Conservation (phyloP, 2,329 filamentous ascomycete species). For the Chaetomiaceae sp. region DNA sequence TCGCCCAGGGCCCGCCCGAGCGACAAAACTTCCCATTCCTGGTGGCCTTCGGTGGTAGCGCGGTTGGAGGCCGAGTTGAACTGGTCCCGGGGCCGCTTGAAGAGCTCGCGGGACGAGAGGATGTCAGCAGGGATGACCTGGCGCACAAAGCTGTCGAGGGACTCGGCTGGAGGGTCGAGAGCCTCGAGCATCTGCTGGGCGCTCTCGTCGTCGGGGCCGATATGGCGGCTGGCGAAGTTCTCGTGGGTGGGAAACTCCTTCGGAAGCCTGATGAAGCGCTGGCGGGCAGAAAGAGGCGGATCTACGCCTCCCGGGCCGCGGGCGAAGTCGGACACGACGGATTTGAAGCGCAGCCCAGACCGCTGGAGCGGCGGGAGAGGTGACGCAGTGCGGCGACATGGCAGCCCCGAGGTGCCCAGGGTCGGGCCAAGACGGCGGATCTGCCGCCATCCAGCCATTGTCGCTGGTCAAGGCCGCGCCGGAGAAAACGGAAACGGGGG, state of each 20-base stretch:
- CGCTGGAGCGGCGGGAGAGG: not conserved
- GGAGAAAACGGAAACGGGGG: no score
- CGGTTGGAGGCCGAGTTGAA: slow-evolving; percentile 33
- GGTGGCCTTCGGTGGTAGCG: slow-evolving; percentile 37
- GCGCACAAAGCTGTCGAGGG: slow-evolving; percentile 74
- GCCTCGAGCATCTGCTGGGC: slow-evolving; percentile 72
- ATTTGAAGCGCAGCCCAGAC: not conserved
- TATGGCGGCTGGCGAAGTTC: slow-evolving; percentile 75
- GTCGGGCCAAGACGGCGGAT: slow-evolving; percentile 20
- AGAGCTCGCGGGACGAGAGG: slow-evolving; percentile 59
- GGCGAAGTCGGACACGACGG: not conserved
- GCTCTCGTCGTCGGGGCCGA: slow-evolving; percentile 69
- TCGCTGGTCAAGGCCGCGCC: no score
- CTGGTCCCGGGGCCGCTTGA: slow-evolving; percentile 42
- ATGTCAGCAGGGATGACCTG: slow-evolving; percentile 80
- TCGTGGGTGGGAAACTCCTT: slow-evolving; percentile 37
- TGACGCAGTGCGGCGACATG: slow-evolving; percentile 12
- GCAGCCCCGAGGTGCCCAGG: slow-evolving; percentile 16
- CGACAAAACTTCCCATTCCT: slow-evolving; percentile 55
- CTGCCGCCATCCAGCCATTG: slow-evolving; percentile 19
- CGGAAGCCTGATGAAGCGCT: slow-evolving; percentile 14
- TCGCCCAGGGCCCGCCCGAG: slow-evolving; percentile 31
- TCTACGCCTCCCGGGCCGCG: slow-evolving; percentile 2
- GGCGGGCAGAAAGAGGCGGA: not conserved
- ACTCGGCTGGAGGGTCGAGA: slow-evolving; percentile 66